phyloP scores from a whole-genome alignment of 306 rosid species.

The Biancaea sappan region DNA sequence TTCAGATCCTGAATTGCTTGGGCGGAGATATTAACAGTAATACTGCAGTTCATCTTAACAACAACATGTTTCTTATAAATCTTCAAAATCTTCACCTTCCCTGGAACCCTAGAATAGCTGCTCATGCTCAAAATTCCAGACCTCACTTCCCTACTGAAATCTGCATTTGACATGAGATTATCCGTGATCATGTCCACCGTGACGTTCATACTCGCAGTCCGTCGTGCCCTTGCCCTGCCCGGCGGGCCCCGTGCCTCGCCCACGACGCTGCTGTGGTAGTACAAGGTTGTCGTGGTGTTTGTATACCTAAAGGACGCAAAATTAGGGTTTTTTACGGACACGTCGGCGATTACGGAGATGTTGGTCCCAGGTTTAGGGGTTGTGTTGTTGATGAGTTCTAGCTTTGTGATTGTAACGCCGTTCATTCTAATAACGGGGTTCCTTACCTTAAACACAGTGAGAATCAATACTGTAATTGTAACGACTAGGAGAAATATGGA shows the following conservation, averaged over 20 bases:
- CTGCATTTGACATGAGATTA: conserved; percentile 35
- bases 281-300: conserved; percentile 62
- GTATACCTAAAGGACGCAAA: conserved; percentile 55
- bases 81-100: conserved; percentile 53
- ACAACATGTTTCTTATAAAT: conserved; percentile 56
- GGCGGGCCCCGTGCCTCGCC: conserved; percentile 67
- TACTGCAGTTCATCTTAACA: conserved; percentile 62
- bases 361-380: conserved; percentile 43
- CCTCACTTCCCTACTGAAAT: conserved; percentile 31
- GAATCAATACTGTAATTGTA: conserved; percentile 38
- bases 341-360: conserved; percentile 52
- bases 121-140: conserved; percentile 46
- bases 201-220: conserved; percentile 60
- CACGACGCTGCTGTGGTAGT: conserved; percentile 38
- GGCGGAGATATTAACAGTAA: conserved; percentile 45
- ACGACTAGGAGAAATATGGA: conserved; percentile 28
- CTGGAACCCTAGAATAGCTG: conserved; percentile 65
- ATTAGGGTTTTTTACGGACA: conserved; percentile 65
- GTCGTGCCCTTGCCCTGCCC: conserved; percentile 50
- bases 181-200: conserved; percentile 44
- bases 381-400: conserved; percentile 40
- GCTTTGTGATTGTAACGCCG: conserved; percentile 37
- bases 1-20: conserved; percentile 47
- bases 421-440: conserved; percentile 60
- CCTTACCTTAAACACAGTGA: conserved; percentile 58